Evolutionary conservation across 306 rosid species (phyloP).

Genomic region (Cajanus cajan): DNA sequence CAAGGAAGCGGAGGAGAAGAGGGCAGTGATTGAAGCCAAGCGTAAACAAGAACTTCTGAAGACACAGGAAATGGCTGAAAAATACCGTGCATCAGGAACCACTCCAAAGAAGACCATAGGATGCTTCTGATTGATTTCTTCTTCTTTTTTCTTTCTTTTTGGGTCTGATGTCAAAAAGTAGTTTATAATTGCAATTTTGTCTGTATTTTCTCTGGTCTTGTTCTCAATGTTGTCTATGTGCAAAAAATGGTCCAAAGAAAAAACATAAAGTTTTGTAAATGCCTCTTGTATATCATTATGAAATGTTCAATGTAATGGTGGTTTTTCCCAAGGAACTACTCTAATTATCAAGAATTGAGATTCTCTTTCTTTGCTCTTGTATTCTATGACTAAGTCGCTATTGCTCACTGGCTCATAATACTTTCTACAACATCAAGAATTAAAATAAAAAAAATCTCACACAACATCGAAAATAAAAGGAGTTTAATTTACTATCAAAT

Average conservation of each 20-base stretch:
- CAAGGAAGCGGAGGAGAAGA: conserved; percentile 83
- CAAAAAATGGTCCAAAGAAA: neutral
- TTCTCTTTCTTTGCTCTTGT: neutral
- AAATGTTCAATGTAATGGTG: neutral
- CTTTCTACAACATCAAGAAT: neutral
- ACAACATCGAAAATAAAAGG: neutral
- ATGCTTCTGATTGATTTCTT: conserved; percentile 42
- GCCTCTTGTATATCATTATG: neutral
- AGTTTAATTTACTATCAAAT: neutral
- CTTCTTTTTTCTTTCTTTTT: neutral
- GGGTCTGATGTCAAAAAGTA: neutral
- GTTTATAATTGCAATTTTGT: conserved; percentile 18
- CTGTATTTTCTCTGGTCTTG: conserved; percentile 27
- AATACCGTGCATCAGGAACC: conserved; percentile 65
- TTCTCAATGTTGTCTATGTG: neutral
- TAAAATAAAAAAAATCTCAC: neutral
- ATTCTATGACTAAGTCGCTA: neutral
- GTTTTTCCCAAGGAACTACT: neutral
- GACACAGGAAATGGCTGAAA: conserved; percentile 73
- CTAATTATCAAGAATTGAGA: neutral
- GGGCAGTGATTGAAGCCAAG: conserved; percentile 66
- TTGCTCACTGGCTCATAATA: neutral
- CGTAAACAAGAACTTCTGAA: conserved; percentile 62
- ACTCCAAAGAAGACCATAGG: conserved; percentile 67
- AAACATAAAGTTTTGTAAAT: neutral